Percentiles rank a stretch among this genome's conserved stretches.
Evolutionary conservation across 768 basidiomycete genomes (phyloP).

Genomic region (Auriscalpium microsporum): DNA sequence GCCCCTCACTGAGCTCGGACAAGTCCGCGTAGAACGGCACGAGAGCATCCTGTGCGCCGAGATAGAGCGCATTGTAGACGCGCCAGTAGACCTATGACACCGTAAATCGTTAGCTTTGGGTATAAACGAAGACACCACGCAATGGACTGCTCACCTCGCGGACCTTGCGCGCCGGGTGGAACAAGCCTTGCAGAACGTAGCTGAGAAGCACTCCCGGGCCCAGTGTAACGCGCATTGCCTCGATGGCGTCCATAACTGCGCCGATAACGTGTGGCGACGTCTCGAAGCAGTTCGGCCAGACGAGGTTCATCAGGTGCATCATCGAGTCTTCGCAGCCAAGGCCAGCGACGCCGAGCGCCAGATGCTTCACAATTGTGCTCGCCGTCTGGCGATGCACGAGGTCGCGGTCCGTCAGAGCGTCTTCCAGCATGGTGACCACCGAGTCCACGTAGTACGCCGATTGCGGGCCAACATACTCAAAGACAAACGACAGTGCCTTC

Average conservation of each 20-base stretch:
- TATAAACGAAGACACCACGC: no score
- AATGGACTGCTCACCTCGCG: constrained; percentile 58
- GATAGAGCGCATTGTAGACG: constrained; percentile 88
- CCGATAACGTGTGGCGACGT: constrained; percentile 97
- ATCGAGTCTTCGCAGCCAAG: constrained; percentile 97
- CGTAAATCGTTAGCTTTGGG: neutral
- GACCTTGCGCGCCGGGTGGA: constrained; percentile 96
- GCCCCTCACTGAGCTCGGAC: constrained; percentile 79
- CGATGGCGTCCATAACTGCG: constrained; percentile 96
- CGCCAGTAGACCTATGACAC: constrained; percentile 71
- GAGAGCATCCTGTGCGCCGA: constrained; percentile 84
- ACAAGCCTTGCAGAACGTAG: constrained; percentile 90
- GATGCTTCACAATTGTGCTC: constrained; percentile 95
- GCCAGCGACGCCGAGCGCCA: constrained; percentile 94
- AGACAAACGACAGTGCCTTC: constrained; percentile 97
- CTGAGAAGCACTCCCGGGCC: constrained; percentile 89
- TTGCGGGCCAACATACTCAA: constrained; percentile 97
- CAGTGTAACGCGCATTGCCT: constrained; percentile 93
- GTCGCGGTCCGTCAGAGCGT: constrained; percentile 95
- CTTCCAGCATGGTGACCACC: constrained; percentile 96
- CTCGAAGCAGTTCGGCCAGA: constrained; percentile 99
- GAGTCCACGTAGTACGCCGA: constrained; percentile 97
- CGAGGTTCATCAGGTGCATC: constrained; percentile 94
- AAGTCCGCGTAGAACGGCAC: constrained; percentile 95
- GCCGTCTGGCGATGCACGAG: constrained; percentile 98